Base-by-base conservation (phyloP, 2,329 filamentous ascomycete species). In the Metarhizium album region DNA sequence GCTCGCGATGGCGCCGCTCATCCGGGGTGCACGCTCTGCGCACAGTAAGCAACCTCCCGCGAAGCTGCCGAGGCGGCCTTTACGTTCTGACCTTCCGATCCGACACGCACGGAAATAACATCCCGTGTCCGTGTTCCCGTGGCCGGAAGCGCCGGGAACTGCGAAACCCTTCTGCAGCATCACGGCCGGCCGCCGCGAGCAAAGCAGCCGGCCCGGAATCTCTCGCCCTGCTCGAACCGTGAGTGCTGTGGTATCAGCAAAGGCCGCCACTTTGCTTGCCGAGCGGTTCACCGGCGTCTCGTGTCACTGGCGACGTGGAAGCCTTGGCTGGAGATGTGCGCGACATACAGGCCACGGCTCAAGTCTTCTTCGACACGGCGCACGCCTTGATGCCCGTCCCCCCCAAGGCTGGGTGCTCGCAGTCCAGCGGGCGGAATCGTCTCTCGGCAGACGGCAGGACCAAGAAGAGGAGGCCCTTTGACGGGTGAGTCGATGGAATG, bases 351-450 rank as follows among this genome's bases (percentile, higher is more conserved):
- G 23, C 35, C n/a, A 53, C 31, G 1, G 43, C 46, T n/a, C 49
- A 50, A 20, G 37, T 31, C 3, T 54, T 51, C 27, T 56, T 54
- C 20, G 35, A 50, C n/a, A 52, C 54, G 1, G 49, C 53, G 7
- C 54, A 56, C 8, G 42, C 51, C 18, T 56, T 53, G 54, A 54
- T 56, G 53, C 54, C 54, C 5, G 52, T 56, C 18, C 35, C 54
- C 13, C 51, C 48, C 38, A 53, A 52, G 23, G 46, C 45, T n/a
- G 37, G 45, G 4, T 54, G 54, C 20, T 48, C 45, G 9, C 47
- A 14, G 50, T 52, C 18, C 45, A 55, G 11, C 53, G 55, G 45
- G 50, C 55, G 13, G 42, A 46, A 52, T 48, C 35, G 11, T 46
- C 7, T 31, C 27, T 6, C 7, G 27, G 27, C 7, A 29, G 3